Base-by-base conservation (phyloP, 1,284 basidiomycete species). In the Caloboletus firmus region DNA sequence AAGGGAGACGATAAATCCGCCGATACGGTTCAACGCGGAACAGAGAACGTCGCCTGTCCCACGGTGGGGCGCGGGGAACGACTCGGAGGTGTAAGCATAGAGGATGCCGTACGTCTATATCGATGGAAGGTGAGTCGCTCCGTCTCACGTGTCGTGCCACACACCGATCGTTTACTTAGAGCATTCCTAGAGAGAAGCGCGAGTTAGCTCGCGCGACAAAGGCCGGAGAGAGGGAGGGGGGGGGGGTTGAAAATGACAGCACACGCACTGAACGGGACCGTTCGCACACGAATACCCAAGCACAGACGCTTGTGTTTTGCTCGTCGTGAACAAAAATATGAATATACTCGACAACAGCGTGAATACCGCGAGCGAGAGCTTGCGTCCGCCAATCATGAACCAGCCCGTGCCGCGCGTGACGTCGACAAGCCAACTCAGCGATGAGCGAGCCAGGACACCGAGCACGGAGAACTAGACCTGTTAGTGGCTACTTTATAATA, bases 1-100 rank as follows among this genome's bases (percentile, higher is more conserved):
- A 35, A 82, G 70, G 18, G 82, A 80, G 0, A 80, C 77, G 30
- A 82, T 75, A 48, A 85, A 71, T 20, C 84, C 84, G 39, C 76
- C 75, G 39, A 85, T 72, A 37, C 84, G 75, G 63, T 83, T 82
- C 54, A 79, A 72, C 6, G 76, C 76, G 56, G 78, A 71, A 56
- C 79, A 75, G 30, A 86, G 68, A 1, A 83, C 84, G 58, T 86
- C 83, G 4, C 83, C 85, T 0, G 85, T 85, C 5, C 83, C 85
- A 37, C 85, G 75, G 52, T 81, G 79, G 1, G 83, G 82, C 0
- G 82, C 81, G 0, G 84, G 83, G 72, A 87, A 87, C 11, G 84
- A 78, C 61, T 86, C 84, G 18, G 85, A 85, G 1, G 81, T 81
- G 60, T 83, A 82, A 4, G 80, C 81, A 58, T 79, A 86, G 20